These are phyloP conservation scores for Geosmithia flava DNA, from an alignment of 2,329 filamentous ascomycete species.

Conservation along the genomic window DNA sequence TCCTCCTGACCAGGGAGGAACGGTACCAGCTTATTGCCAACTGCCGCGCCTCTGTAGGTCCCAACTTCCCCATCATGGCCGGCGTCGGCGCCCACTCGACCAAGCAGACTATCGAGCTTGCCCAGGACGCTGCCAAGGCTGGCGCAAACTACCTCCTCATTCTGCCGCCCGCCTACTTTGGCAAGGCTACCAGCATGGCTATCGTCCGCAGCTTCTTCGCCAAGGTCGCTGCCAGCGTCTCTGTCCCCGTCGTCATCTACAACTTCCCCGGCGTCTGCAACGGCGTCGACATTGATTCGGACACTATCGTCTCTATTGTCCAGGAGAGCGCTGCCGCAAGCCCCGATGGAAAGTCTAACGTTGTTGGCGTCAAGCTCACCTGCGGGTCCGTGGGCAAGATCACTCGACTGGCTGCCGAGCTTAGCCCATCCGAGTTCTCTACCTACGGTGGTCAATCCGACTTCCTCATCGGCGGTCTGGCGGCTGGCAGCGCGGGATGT, in stretches of 20 bases:
- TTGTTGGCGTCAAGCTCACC: conserved; percentile 55
- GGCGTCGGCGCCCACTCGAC: conserved; percentile 54
- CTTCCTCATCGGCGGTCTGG: conserved; percentile 51
- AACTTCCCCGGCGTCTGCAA: conserved; percentile 60
- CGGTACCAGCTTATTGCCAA: conserved; percentile 40
- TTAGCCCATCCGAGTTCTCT: conserved; percentile 14
- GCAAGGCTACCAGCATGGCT: conserved; percentile 43
- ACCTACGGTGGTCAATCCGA: conserved; percentile 64
- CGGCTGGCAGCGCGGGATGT: conserved; percentile 44
- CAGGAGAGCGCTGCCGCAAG: conserved; percentile 38
- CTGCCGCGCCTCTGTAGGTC: conserved; percentile 65
- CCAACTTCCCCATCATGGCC: conserved; percentile 76
- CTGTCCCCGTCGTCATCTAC: conserved; percentile 50
- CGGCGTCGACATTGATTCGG: conserved; percentile 56
- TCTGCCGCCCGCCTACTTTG: conserved; percentile 53
- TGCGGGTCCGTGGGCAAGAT: conserved; percentile 52
- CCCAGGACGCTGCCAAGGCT: conserved; percentile 43
- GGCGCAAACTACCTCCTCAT: conserved; percentile 51
- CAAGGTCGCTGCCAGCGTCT: conserved; percentile 37
- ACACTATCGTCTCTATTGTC: conserved; percentile 51
- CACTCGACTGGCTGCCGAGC: conserved; percentile 33
- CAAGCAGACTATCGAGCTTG: conserved; percentile 47
- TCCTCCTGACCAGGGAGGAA: conserved; percentile 47
- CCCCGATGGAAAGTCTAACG: conserved; percentile 19
- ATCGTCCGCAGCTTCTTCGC: conserved; percentile 48